Base-by-base conservation (phyloP, 208 protist species). In the Acanthamoeba triangularis region DNA sequence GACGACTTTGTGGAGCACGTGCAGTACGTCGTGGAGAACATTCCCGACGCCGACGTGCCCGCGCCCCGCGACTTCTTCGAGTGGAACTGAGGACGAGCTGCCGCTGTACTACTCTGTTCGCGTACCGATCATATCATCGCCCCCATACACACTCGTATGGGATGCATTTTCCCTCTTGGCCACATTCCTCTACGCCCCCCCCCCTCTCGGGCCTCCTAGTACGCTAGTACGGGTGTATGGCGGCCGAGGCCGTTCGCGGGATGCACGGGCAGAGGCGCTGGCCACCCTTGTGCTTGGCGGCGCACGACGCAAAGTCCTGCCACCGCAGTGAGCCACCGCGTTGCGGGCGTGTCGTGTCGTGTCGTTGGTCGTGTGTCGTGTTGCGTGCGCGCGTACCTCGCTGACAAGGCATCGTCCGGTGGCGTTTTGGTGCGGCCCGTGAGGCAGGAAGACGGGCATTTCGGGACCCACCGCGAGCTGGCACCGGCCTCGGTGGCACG, bases 1-100 rank as follows among this genome's bases (percentile, higher is more conserved):
- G 23, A 47, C 61, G 74, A 95, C 84, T 95, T 93, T 67, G 52
- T 76, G 49, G 78, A 49, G 47, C 94, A 95, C 41, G n/a, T 95
- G 5, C 35, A 76, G 30, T 80, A 95, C 35, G 76, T 95, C 13
- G 61, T 91, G 82, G 82, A 90, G n/a, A 11, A 65, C 80, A 90
- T 92, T 37, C 76, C 93, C 35, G 76, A 87, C 16, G 93, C 93
- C 13, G 63, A 44, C 4, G 49, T 95, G 23, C 93, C 93, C 23
- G 69, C 76, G 18, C 93, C 93, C 0, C 44, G 76, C n/a, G 76
- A 94, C 44, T 94, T 67, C 52, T 56, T 94, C 30, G 91, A 94
- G 41, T 94, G 91, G 91, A 82, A 82, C 74, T 82, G 25, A 82
- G 74, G 44, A 78, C n/a, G 41, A 49, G 30, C 61, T 23, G 28